These are phyloP conservation scores for Tolypocladium guangdongense DNA, from an alignment of 2,329 filamentous ascomycete genomes.

Conservation along the genomic window DNA sequence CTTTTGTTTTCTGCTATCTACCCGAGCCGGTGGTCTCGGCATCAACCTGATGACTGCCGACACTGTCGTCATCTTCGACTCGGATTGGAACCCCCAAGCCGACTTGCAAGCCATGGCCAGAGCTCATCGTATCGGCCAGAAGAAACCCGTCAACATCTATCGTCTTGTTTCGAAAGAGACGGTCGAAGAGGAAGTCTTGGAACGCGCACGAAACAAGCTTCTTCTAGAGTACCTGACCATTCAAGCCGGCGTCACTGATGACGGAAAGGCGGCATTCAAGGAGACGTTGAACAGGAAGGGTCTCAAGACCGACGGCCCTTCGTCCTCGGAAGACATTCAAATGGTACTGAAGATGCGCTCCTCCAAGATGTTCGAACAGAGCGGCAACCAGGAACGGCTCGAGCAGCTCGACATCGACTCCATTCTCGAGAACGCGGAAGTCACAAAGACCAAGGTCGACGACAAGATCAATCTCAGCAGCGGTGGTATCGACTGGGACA, in stretches of 20 bases:
- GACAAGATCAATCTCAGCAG: constrained; percentile 87
- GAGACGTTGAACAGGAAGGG: constrained; percentile 71
- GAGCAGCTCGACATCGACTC: constrained; percentile 97
- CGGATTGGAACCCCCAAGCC: constrained; percentile 97
- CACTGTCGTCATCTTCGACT: constrained; percentile 95
- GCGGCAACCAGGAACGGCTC: constrained; percentile 88
- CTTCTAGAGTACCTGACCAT: constrained; percentile 97
- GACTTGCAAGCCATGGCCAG: constrained; percentile 98
- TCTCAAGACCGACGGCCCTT: constrained; percentile 66
- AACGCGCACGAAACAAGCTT: constrained; percentile 92
- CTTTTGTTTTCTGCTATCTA: constrained; percentile 93
- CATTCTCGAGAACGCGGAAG: constrained; percentile 90
- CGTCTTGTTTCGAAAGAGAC: constrained; percentile 96
- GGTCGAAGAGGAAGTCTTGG: constrained; percentile 93
- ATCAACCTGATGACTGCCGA: constrained; percentile 99
- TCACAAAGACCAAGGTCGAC: constrained; percentile 91
- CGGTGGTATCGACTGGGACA: constrained; percentile 74
- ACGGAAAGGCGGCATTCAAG: constrained; percentile 69
- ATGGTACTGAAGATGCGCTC: constrained; percentile 93
- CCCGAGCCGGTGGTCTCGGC: constrained; percentile 89
- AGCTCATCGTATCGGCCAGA: constrained; percentile 95
- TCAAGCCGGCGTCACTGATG: constrained; percentile 91
- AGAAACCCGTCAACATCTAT: constrained; percentile 91
- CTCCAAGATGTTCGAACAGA: constrained; percentile 99
- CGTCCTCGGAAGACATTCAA: constrained; percentile 88